Base-by-base conservation (phyloP, 495 filamentous ascomycete genomes). In the Daldinia childiae region DNA sequence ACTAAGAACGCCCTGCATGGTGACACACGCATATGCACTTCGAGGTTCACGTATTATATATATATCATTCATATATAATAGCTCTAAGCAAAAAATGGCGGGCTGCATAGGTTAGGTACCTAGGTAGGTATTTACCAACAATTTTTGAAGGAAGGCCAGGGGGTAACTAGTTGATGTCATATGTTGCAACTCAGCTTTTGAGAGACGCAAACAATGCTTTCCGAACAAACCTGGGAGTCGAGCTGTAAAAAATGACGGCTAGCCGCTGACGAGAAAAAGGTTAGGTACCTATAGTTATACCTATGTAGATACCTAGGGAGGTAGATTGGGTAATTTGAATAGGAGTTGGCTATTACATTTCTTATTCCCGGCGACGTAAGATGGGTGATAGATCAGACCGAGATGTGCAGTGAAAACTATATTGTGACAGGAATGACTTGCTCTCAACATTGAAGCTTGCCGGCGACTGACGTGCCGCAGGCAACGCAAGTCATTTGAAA, bases 351-450 rank as follows among this genome's bases (percentile, higher is more conserved):
- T 64, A 67, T 72, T 41, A 30, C 54, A 67, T 52, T 27, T 64
- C 41, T 36, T 27, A 45, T 64, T 51, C 59, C 55, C 24, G 48
- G 11, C 24, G 14, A 51, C 36, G 34, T 14, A 64, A 61, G 54
- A 64, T 45, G 39, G 41, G 34, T 7, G 55, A n/a, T 30, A 51
- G 24, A 68, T 55, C 54, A 62, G 61, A 63, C 71, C 71, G 71
- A 73, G 12, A 63, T 50, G 51, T 66, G 71, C 71, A 69, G 62
- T 51, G 54, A 21, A 69, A 71, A 73, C 32, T 56, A 17, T 66
- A 62, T 66, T 66, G 50, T 64, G 60, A 38, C 51, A 34, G 54
- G 45, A 41, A 59, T 62, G 48, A 62, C 64, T 68, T 64, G 38
- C 56, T 39, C 36, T 48, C 39, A 36, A 14, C 34, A 36, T 36